phyloP scores from a whole-genome alignment of 2,329 filamentous ascomycete genomes.

The Exophiala dermatitidis region DNA sequence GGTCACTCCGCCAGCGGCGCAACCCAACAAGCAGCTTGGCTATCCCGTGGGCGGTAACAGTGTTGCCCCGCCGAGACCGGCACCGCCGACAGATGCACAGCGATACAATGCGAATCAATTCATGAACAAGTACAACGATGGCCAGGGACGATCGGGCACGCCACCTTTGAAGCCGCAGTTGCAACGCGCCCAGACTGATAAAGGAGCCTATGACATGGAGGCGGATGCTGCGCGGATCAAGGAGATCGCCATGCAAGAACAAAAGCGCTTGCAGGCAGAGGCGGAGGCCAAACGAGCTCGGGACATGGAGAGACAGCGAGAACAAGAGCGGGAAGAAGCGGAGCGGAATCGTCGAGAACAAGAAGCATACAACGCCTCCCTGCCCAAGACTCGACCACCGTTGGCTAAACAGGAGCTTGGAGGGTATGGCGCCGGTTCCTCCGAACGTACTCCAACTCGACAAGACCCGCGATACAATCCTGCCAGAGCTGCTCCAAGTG shows the following conservation, averaged over 20 bases:
- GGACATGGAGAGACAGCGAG: slow-evolving; percentile 33
- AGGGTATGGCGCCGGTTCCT: slow-evolving; percentile 48
- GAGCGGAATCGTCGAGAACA: slow-evolving; percentile 67
- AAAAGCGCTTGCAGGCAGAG: slow-evolving; percentile 46
- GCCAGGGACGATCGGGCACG: slow-evolving; percentile 28
- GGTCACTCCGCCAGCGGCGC: slow-evolving; percentile 29
- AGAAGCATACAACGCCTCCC: slow-evolving; percentile 81
- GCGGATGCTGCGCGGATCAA: slow-evolving; percentile 41
- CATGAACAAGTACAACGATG: slow-evolving; percentile 27
- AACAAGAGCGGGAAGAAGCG: slow-evolving; percentile 45
- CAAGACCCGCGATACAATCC: slow-evolving; percentile 68
- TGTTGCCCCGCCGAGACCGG: slow-evolving; percentile 63
- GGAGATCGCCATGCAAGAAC: slow-evolving; percentile 53
- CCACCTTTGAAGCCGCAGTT: slow-evolving; percentile 48
- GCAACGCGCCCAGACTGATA: slow-evolving; percentile 46
- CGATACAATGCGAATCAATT: slow-evolving; percentile 41
- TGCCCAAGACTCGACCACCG: slow-evolving; percentile 73
- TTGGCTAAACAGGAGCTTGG: slow-evolving; percentile 86
- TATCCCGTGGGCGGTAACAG: slow-evolving; percentile 47
- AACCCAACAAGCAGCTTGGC: slow-evolving; percentile 54
- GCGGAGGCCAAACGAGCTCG: slow-evolving; percentile 31
- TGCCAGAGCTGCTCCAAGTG: slow-evolving; percentile 72
- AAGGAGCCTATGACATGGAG: slow-evolving; percentile 34
- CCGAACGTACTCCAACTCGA: slow-evolving; percentile 36
- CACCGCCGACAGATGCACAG: slow-evolving; percentile 47